Percentiles rank a stretch among this genome's conserved stretches.
These are phyloP conservation scores for Tolypocladium guangdongense DNA, from an alignment of 2,329 filamentous ascomycete species.

Conservation along the genomic window DNA sequence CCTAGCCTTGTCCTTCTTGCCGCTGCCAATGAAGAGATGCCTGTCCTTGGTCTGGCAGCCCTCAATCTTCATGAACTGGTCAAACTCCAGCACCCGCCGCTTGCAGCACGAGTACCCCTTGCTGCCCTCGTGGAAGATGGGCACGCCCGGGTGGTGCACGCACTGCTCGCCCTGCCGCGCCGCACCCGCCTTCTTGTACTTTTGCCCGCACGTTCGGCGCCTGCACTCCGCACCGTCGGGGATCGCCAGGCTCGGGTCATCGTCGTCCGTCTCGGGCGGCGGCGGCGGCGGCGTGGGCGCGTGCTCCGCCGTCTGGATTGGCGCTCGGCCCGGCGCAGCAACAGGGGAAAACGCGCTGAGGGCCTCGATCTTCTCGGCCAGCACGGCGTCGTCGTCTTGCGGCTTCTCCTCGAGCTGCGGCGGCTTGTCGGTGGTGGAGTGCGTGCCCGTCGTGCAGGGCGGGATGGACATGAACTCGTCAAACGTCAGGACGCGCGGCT, in stretches of 20 bases:
- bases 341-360: conserved; percentile 22
- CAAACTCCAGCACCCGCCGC: conserved; percentile 86
- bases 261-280: conserved; percentile 71
- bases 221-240: conserved; percentile 67
- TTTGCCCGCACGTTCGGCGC: conserved; percentile 60
- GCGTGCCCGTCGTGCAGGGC: conserved; percentile 86
- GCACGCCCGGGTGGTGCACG: conserved; percentile 76
- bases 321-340: conserved; percentile 28
- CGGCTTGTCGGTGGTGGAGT: conserved; percentile 72
- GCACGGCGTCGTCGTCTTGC: conserved; percentile 28
- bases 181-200: conserved; percentile 48
- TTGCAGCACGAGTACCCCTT: conserved; percentile 99
- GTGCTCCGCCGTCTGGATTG: conserved; percentile 31
- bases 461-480: conserved; percentile 93
- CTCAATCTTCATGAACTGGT: conserved; percentile 93
- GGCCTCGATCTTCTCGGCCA: conserved; percentile 40
- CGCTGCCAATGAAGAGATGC: conserved; percentile 78
- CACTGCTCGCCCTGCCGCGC: conserved; percentile 63
- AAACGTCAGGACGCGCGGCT: conserved; percentile 89
- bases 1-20: conserved; percentile 45
- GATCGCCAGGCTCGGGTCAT: conserved; percentile 66
- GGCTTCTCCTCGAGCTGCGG: conserved; percentile 50
- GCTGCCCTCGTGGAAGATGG: conserved; percentile 95
- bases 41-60: conserved; percentile 74
- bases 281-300: conserved; percentile 45